Percentiles rank a stretch among this genome's conserved stretches.
Conservation (phyloP, 371 early-diverging fungal species). For the Syncephalastrum sp. region DNA sequence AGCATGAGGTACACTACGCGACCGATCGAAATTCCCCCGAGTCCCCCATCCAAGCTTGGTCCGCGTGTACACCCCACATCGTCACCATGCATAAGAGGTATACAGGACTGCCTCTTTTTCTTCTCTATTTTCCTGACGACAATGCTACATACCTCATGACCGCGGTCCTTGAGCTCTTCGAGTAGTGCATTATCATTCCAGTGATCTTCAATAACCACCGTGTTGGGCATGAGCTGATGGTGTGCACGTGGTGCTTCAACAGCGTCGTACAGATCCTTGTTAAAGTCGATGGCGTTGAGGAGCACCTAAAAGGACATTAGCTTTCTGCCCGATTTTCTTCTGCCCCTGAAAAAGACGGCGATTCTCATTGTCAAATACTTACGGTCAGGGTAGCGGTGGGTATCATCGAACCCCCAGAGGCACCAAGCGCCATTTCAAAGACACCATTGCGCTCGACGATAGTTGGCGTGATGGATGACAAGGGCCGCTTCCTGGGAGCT, state of each 20-base stretch:
- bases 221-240: constrained; percentile 90
- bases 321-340: no score
- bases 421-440: constrained; percentile 85
- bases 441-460: constrained; percentile 76
- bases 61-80: no score
- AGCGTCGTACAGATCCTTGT: constrained; percentile 67
- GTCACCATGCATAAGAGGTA: no score
- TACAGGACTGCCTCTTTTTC: no score
- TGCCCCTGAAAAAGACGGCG: not conserved
- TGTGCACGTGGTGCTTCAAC: constrained; percentile 85
- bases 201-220: constrained; percentile 39
- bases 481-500: constrained; percentile 85
- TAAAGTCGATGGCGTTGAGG: constrained; percentile 74
- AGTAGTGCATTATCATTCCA: constrained; percentile 10
- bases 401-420: constrained; percentile 95
- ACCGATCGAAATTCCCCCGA: no score
- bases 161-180: constrained; percentile 15
- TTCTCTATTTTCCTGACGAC: constrained; percentile 4
- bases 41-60: no score
- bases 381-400: constrained; percentile 83
- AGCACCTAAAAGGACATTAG: constrained; percentile 48
- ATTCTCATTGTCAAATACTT: constrained; percentile 5
- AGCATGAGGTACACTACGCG: no score
- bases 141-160: constrained; percentile 23
- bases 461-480: constrained; percentile 87